phyloP scores from a whole-genome alignment of 805 yeast genomes.

The Lipomyces starkeyi region DNA sequence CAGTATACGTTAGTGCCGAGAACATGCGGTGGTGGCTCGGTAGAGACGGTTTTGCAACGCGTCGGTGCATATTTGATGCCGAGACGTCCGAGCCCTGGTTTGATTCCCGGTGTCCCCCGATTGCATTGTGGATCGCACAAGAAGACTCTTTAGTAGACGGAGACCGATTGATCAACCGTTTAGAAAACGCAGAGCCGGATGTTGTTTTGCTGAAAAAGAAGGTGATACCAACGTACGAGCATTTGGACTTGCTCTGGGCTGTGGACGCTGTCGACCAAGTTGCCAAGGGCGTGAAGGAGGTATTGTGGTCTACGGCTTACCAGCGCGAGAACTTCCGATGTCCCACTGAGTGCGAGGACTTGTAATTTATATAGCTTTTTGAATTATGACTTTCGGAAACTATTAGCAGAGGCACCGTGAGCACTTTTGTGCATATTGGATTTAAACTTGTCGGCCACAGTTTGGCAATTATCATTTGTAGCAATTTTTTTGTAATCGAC shows the following conservation, averaged over 20 bases:
- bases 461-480: no score
- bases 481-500: not conserved
- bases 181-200: slow-evolving; percentile 63
- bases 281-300: slow-evolving; percentile 54
- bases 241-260: slow-evolving; percentile 94
- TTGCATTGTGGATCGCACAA: slow-evolving; percentile 73
- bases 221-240: slow-evolving; percentile 71
- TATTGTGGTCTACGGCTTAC: slow-evolving; percentile 41
- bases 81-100: slow-evolving; percentile 56
- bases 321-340: slow-evolving; percentile 22
- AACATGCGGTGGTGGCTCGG: slow-evolving; percentile 95
- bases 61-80: slow-evolving; percentile 61
- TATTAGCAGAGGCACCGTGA: no score
- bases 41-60: slow-evolving; percentile 55
- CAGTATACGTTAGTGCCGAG: slow-evolving; percentile 77
- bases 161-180: slow-evolving; percentile 64
- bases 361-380: slow-evolving; percentile 5
- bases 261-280: slow-evolving; percentile 70
- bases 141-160: slow-evolving; percentile 83
- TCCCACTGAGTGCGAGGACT: slow-evolving; percentile 33
- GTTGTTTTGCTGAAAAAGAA: slow-evolving; percentile 50
- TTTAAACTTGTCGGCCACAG: not conserved
- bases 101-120: slow-evolving; percentile 54
- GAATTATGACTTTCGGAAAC: no score
- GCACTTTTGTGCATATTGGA: not conserved